Percentiles rank a stretch among this genome's conserved stretches.
phyloP scores from a whole-genome alignment of 2,329 filamentous ascomycete species.

The Chrysoporthe puriensis region DNA sequence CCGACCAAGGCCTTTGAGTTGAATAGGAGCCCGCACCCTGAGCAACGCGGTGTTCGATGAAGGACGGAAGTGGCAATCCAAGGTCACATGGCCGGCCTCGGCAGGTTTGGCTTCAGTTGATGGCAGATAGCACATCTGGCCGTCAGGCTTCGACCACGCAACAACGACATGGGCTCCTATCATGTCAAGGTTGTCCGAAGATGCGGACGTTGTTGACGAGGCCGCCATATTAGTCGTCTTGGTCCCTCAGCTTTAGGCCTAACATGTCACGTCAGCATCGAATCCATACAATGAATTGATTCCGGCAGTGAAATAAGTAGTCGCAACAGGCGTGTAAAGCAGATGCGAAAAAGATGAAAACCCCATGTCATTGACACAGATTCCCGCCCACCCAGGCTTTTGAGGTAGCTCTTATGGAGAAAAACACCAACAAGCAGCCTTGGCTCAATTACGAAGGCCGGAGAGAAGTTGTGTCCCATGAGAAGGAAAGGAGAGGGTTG shows the following conservation, averaged over 20 bases:
- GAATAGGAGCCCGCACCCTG: constrained; percentile 10
- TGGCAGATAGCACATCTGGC: not conserved
- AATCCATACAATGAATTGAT: not conserved
- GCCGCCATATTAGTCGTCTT: not conserved
- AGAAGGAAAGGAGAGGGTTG: not conserved
- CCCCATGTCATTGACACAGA: constrained; percentile 13
- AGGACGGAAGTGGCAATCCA: constrained; percentile 17
- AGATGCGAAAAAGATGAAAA: constrained; percentile 2
- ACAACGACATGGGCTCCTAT: constrained; percentile 1
- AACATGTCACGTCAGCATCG: not conserved
- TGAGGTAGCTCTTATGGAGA: not conserved
- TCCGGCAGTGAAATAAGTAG: not conserved
- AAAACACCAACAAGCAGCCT: constrained; percentile 17
- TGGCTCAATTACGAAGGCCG: constrained; percentile 8
- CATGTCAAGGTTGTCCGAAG: constrained; percentile 4
- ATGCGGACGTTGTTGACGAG: not conserved
- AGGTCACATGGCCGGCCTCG: constrained; percentile 2
- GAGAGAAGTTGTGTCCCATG: not conserved
- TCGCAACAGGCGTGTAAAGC: not conserved
- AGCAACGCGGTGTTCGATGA: constrained; percentile 9
- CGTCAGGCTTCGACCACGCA: constrained; percentile 11
- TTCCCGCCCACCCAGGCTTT: constrained; percentile 23
- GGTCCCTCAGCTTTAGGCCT: not conserved
- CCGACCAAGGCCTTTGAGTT: constrained; percentile 12
- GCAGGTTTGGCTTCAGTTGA: not conserved